A percentile compares a stretch with the other conserved stretches of the same genome.
Evolutionary conservation across 805 yeast species (phyloP).

Genomic region (Metahyphopichia silvanorum): DNA sequence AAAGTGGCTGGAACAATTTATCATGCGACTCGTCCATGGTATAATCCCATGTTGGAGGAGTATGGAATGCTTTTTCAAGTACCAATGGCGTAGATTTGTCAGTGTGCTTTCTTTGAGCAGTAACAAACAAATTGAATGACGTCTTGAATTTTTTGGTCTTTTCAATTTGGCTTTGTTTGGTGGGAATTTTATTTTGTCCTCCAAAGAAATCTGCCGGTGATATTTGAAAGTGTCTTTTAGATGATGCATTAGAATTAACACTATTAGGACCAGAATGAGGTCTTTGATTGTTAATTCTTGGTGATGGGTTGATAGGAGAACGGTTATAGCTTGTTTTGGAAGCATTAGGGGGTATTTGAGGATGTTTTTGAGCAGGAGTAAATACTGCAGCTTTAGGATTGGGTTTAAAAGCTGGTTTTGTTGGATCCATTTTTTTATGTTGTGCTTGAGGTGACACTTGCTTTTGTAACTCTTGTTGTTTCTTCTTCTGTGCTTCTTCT

Average conservation of each 20-base stretch:
- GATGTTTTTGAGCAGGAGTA: conserved; percentile 43
- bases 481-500: conserved; percentile 9
- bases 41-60: conserved; percentile 76
- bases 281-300: conserved; percentile 29
- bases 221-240: conserved; percentile 34
- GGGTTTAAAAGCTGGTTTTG: conserved; percentile 61
- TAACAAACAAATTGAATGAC: conserved; percentile 52
- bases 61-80: conserved; percentile 62
- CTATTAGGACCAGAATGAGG: conserved; percentile 21
- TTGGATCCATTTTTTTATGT: conserved; percentile 54
- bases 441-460: conserved; percentile 9
- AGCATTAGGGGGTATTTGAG: conserved; percentile 24
- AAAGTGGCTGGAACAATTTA: conserved; percentile 44
- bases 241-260: conserved; percentile 7
- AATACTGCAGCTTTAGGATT: conserved; percentile 68
- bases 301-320: conserved; percentile 30
- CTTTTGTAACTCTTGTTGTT: conserved; percentile 5
- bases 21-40: conserved; percentile 57
- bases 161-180: conserved; percentile 30
- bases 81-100: conserved; percentile 18
- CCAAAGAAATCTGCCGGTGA: conserved; percentile 43
- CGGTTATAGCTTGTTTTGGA: conserved; percentile 19
- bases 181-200: conserved; percentile 35
- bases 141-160: conserved; percentile 35
- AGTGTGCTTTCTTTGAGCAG: conserved; percentile 34